A percentile compares a stretch with the other conserved stretches of the same genome.
phyloP scores from a whole-genome alignment of 495 filamentous ascomycete genomes.

The Penicillium chermesinum region DNA sequence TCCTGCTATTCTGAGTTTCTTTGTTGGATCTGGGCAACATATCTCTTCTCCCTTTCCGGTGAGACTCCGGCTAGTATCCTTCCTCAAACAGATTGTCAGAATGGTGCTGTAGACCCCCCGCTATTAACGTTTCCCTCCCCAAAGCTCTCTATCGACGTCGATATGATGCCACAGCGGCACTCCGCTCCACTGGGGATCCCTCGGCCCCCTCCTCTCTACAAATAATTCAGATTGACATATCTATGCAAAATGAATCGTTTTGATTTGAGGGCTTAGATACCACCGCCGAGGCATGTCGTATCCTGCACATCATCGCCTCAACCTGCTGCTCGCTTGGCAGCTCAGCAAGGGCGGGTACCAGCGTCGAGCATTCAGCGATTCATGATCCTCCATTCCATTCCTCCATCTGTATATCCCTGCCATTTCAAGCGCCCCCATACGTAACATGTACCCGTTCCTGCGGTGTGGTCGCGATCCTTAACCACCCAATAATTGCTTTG shows the following conservation, averaged over 20 bases:
- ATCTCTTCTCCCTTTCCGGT: neutral
- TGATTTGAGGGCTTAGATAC: too few species aligned
- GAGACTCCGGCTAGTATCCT: slow-evolving; percentile 2
- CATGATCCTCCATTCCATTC: slow-evolving; percentile 15
- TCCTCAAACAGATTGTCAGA: neutral
- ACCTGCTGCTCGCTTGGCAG: neutral
- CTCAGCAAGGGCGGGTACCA: slow-evolving; percentile 20
- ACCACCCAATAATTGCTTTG: neutral
- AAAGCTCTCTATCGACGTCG: slow-evolving; percentile 12
- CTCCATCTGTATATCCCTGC: neutral
- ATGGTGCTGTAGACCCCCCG: neutral
- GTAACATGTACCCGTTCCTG: too few species aligned
- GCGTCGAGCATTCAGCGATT: slow-evolving; percentile 12
- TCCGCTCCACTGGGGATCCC: slow-evolving; percentile 1
- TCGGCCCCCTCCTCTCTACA: neutral
- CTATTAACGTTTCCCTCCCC: neutral
- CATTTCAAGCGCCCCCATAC: neutral
- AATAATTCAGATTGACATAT: neutral
- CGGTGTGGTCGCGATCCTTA: neutral
- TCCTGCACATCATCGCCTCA: neutral
- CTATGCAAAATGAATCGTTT: too few species aligned
- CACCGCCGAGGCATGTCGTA: too few species aligned
- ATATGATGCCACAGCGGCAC: slow-evolving; percentile 19
- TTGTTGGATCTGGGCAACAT: neutral
- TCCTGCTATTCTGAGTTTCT: slow-evolving; percentile 5